These are phyloP conservation scores for Cucurbita ficifolia DNA, from an alignment of 306 rosid genomes.

Conservation along the genomic window DNA sequence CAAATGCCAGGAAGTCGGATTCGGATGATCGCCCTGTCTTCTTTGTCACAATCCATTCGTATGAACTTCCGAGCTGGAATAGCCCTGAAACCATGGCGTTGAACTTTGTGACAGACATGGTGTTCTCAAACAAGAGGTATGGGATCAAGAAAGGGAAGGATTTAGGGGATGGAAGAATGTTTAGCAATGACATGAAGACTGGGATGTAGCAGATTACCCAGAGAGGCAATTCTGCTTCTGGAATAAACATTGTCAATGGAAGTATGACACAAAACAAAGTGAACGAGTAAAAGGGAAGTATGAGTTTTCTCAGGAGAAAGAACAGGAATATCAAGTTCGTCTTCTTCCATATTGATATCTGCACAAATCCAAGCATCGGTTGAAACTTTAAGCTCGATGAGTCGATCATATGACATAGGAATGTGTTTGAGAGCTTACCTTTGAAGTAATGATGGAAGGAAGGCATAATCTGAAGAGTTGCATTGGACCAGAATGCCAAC, in stretches of 20 bases:
- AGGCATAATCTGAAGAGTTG: conserved; percentile 87
- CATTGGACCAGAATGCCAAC: conserved; percentile 99
- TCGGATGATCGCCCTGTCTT: conserved; percentile 91
- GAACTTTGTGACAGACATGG: conserved; percentile 98
- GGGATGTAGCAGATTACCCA: conserved; percentile 97
- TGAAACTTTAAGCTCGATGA: not conserved
- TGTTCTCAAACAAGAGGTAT: conserved; percentile 90
- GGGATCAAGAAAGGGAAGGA: conserved; percentile 90
- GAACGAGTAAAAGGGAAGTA: conserved; percentile 95
- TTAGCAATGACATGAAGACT: conserved; percentile 73
- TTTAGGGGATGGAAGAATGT: conserved; percentile 94
- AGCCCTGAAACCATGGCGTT: conserved; percentile 95
- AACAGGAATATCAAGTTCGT: conserved; percentile 80
- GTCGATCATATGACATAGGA: not conserved
- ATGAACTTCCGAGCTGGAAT: conserved; percentile 88
- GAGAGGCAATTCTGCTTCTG: conserved; percentile 85
- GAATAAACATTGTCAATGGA: conserved; percentile 92
- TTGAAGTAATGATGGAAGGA: conserved; percentile 67
- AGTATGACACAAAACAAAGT: conserved; percentile 86
- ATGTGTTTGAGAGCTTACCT: conserved; percentile 25
- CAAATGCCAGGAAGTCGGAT: conserved; percentile 69
- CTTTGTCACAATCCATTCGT: conserved; percentile 98
- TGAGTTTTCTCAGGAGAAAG: conserved; percentile 84
- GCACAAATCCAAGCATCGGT: conserved; percentile 17
- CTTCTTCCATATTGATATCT: conserved; percentile 77